Evolutionary conservation across 495 filamentous ascomycete genomes (phyloP).

Genomic region (Trypethelium eluteriae): DNA sequence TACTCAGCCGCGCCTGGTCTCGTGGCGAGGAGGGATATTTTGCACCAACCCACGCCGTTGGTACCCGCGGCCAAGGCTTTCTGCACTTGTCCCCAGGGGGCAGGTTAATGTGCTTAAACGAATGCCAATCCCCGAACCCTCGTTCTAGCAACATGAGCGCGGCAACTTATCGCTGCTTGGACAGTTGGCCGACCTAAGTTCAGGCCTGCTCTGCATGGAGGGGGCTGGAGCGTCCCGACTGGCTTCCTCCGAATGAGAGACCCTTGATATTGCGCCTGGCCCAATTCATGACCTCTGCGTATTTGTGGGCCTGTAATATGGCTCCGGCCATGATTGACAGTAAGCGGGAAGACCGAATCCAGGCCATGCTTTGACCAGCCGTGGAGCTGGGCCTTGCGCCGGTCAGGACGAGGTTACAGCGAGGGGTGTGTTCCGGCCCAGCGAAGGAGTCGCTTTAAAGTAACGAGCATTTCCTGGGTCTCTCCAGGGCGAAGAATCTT

Average conservation of each 20-base stretch:
- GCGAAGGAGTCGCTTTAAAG: background rate
- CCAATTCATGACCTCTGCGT: background rate
- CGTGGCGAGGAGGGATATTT: background rate
- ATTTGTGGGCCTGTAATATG: background rate
- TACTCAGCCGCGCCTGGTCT: background rate
- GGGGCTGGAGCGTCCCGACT: background rate
- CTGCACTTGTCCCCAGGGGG: slow-evolving; percentile 7
- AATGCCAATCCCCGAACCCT: background rate
- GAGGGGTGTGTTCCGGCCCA: background rate
- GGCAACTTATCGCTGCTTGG: slow-evolving; percentile 4
- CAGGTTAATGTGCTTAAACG: background rate
- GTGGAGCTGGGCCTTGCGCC: background rate
- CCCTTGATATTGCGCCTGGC: background rate
- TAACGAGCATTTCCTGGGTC: background rate
- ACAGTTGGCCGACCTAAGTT: background rate
- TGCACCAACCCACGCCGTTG: background rate
- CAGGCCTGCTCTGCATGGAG: background rate
- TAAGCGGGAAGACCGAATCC: background rate
- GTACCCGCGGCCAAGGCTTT: background rate
- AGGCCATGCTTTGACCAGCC: background rate
- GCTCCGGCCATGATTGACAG: background rate
- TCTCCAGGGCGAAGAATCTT: background rate
- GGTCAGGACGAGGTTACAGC: slow-evolving; percentile 6
- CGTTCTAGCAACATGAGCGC: background rate
- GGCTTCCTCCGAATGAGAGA: background rate